Evolutionary conservation across 805 yeast species (phyloP).

Genomic region (fission yeast (Schizosaccharomyces pombe)): DNA sequence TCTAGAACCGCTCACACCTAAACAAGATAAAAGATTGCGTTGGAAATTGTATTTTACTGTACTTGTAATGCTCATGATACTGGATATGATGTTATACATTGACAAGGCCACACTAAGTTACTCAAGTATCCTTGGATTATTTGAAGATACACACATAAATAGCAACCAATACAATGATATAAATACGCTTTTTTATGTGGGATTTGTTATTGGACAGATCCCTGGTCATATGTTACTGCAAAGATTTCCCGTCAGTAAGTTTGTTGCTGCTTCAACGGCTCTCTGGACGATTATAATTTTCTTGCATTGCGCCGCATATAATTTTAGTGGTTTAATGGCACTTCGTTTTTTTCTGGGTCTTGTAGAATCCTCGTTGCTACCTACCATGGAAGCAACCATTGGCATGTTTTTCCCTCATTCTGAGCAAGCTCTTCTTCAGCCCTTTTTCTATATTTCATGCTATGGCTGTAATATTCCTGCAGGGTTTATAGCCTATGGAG

Average conservation of each 20-base stretch:
- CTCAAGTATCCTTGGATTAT: slow-evolving; percentile 31
- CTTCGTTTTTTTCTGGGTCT: slow-evolving; percentile 27
- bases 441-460: slow-evolving; percentile 19
- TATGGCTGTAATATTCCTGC: slow-evolving; percentile 29
- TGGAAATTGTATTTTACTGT: not conserved
- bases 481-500: slow-evolving; percentile 32
- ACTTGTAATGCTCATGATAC: slow-evolving; percentile 7
- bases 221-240: slow-evolving; percentile 24
- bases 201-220: slow-evolving; percentile 24
- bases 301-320: slow-evolving; percentile 23
- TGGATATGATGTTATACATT: slow-evolving; percentile 19
- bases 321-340: slow-evolving; percentile 24
- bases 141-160: slow-evolving; percentile 23
- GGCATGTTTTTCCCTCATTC: slow-evolving; percentile 32
- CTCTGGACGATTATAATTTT: slow-evolving; percentile 28
- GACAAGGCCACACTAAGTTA: slow-evolving; percentile 32
- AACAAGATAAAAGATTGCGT: not conserved
- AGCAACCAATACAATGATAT: slow-evolving; percentile 22
- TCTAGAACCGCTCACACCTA: not conserved
- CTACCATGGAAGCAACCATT: slow-evolving; percentile 28
- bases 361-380: slow-evolving; percentile 30
- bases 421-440: slow-evolving; percentile 26
- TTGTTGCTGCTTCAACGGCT: slow-evolving; percentile 19
- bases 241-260: slow-evolving; percentile 21
- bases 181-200: slow-evolving; percentile 23